Base-by-base conservation (phyloP, 1,284 basidiomycete species). In the Sutorius eximius region DNA sequence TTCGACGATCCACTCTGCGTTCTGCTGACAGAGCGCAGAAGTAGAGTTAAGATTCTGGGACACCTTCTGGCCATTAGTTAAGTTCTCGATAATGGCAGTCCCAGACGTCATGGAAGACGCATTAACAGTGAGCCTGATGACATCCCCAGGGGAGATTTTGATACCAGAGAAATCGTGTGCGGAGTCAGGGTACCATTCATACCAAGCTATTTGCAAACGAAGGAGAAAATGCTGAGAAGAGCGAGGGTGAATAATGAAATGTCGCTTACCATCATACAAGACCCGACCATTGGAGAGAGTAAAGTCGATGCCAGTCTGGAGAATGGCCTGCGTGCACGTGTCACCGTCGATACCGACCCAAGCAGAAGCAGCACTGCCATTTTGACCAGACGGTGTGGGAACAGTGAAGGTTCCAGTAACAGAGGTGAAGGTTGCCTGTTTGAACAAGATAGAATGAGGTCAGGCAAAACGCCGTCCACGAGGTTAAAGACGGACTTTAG, bases 341-440 rank as follows among this genome's bases (percentile, higher is more conserved):
- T 48, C 22, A 24, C 59, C 55, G 9, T 59, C 59, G 5, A 59
- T 53, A 3, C 57, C 59, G 10, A 61, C 49, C 55, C 59, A 59
- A 20, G 29, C 41, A 12, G 45, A 11, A 8, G 45, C 45, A 34
- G 56, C 11, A 22, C 9, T 4, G 24, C 13, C 8, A 3, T 20
- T 3, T 1, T 3, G 0, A 16, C 55, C 49, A 1, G 41, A 49
- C 15, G 32, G 22, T 6, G 2, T 29, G 3, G 57, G 53, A 16
- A 57, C 43, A 2, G 33, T 42, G 24, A 59, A 53, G 2, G 56
- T 61, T 3, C 48, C 56, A 13, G 41, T 37, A 12, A 58, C n/a
- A 0, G 20, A 38, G 22, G 18, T 44, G 45, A 58, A 60, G 4
- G 45, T 42, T 13, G 37, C 45, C 59, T 61, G 33, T 41, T 11